Percentiles rank a stretch among this genome's conserved stretches.
phyloP scores from a whole-genome alignment of 495 filamentous ascomycete genomes.

The Aspergillus coremiiformis region DNA sequence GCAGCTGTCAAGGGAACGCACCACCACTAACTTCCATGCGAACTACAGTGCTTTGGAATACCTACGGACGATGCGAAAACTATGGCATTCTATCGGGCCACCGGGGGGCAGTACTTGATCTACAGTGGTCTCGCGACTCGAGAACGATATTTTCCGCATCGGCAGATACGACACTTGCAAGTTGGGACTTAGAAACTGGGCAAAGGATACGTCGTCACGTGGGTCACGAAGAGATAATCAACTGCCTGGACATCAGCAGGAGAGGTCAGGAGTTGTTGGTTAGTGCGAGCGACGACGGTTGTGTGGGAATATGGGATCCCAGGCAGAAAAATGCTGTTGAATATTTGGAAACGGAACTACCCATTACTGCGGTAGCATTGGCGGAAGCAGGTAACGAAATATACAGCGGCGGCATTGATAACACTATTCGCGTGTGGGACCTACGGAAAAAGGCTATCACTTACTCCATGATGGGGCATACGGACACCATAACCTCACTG shows the following conservation, averaged over 20 bases:
- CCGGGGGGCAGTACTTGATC: slow-evolving; percentile 80
- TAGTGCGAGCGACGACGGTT: slow-evolving; percentile 87
- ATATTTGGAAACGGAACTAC: slow-evolving; percentile 85
- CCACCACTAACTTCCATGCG: slow-evolving; percentile 11
- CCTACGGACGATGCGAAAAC: slow-evolving; percentile 86
- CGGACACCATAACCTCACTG: slow-evolving; percentile 86
- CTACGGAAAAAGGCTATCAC: slow-evolving; percentile 80
- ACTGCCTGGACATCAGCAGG: slow-evolving; percentile 77
- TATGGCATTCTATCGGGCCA: slow-evolving; percentile 83
- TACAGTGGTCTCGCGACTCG: slow-evolving; percentile 95
- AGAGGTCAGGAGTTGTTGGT: slow-evolving; percentile 84
- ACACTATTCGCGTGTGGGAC: slow-evolving; percentile 97
- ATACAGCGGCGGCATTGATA: slow-evolving; percentile 92
- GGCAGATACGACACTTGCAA: slow-evolving; percentile 83
- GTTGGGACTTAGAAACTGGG: slow-evolving; percentile 89
- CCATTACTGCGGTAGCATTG: slow-evolving; percentile 83
- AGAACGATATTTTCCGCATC: slow-evolving; percentile 87
- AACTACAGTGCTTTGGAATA: slow-evolving; percentile 77
- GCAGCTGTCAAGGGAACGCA: neutral
- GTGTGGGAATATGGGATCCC: slow-evolving; percentile 94
- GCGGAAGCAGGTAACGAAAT: slow-evolving; percentile 93
- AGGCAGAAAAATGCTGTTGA: slow-evolving; percentile 83
- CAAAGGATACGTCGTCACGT: slow-evolving; percentile 81
- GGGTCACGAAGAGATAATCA: slow-evolving; percentile 91
- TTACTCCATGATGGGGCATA: slow-evolving; percentile 84